A percentile compares a stretch with the other conserved stretches of the same genome.
Evolutionary conservation across 2,329 filamentous ascomycete genomes (phyloP).

Genomic region (Exophiala calicioides): DNA sequence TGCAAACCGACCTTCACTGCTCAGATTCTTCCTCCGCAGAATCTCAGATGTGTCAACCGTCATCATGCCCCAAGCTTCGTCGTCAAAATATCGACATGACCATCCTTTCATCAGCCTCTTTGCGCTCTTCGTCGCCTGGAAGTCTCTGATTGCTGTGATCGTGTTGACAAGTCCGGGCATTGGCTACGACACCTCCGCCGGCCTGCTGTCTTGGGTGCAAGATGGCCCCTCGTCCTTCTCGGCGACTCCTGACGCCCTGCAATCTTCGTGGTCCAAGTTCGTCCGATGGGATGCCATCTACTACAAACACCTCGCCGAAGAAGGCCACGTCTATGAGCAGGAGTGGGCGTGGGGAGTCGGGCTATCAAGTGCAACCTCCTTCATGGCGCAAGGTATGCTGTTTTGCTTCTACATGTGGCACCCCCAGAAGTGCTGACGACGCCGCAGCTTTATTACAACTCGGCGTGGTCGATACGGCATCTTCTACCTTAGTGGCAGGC

Average conservation of each 20-base stretch:
- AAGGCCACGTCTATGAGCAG: constrained; percentile 62
- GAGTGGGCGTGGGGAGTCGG: constrained; percentile 67
- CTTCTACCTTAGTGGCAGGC: constrained; percentile 56
- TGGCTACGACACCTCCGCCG: constrained; percentile 67
- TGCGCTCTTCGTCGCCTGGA: constrained; percentile 56
- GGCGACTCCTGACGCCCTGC: constrained; percentile 23
- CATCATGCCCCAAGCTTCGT: too few relatives aligned
- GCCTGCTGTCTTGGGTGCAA: constrained; percentile 38
- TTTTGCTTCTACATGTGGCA: too few relatives aligned
- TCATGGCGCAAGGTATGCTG: constrained; percentile 31
- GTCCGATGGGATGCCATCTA: constrained; percentile 66
- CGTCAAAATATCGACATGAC: too few relatives aligned
- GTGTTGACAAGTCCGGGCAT: constrained; percentile 55
- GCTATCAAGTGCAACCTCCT: constrained; percentile 36
- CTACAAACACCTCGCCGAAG: constrained; percentile 55
- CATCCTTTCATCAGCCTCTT: constrained; percentile 17
- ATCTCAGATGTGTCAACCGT: too few relatives aligned
- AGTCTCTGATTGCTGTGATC: constrained; percentile 53
- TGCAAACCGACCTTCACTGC: too few relatives aligned
- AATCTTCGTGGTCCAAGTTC: constrained; percentile 45
- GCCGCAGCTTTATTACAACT: too few relatives aligned
- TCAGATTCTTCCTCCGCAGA: too few relatives aligned
- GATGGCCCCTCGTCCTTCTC: not conserved
- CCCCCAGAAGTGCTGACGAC: too few relatives aligned
- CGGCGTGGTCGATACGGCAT: too few relatives aligned